Conservation (phyloP, 108 stramenopile species). For the Skeletonema marinoi region DNA sequence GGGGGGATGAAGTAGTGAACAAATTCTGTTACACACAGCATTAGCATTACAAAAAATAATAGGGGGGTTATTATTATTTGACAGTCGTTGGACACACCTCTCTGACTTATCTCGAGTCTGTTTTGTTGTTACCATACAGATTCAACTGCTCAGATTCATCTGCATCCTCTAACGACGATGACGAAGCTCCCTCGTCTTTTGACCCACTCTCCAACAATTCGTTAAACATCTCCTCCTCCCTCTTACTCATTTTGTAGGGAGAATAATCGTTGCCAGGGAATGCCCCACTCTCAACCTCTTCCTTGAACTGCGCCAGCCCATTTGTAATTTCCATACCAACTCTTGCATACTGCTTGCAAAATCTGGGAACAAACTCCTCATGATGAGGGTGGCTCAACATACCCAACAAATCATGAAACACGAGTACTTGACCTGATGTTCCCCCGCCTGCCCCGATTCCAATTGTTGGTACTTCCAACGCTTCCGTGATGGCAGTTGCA, state of each 20-base stretch:
- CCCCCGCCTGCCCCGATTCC: slow-evolving; percentile 98
- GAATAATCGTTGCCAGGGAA: slow-evolving; percentile 93
- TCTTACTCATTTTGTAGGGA: slow-evolving; percentile 89
- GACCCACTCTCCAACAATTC: slow-evolving; percentile 63
- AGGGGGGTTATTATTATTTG: background rate
- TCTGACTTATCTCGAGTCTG: background rate
- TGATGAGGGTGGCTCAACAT: slow-evolving; percentile 98
- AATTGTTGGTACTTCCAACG: slow-evolving; percentile 97
- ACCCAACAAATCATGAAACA: slow-evolving; percentile 98
- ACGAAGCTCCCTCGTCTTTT: slow-evolving; percentile 47
- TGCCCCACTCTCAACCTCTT: slow-evolving; percentile 88
- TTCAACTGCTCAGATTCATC: slow-evolving; percentile 86
- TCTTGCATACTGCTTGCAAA: slow-evolving; percentile 95
- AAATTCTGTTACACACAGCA: background rate
- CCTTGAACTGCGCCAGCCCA: slow-evolving; percentile 87
- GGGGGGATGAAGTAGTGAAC: background rate
- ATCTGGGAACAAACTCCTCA: slow-evolving; percentile 94
- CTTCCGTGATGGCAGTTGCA: slow-evolving; percentile 88
- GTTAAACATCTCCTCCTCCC: slow-evolving; percentile 67
- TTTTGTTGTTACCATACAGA: slow-evolving; percentile 62
- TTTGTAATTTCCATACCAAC: slow-evolving; percentile 90
- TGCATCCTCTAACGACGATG: slow-evolving; percentile 53
- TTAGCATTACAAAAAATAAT: slow-evolving; percentile 1
- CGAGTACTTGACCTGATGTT: slow-evolving; percentile 93
- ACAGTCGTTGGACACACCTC: background rate